Percentiles rank a stretch among this genome's conserved stretches.
Conservation (phyloP, 2,329 filamentous ascomycete genomes). For the Sclerotinia trifoliorum region DNA sequence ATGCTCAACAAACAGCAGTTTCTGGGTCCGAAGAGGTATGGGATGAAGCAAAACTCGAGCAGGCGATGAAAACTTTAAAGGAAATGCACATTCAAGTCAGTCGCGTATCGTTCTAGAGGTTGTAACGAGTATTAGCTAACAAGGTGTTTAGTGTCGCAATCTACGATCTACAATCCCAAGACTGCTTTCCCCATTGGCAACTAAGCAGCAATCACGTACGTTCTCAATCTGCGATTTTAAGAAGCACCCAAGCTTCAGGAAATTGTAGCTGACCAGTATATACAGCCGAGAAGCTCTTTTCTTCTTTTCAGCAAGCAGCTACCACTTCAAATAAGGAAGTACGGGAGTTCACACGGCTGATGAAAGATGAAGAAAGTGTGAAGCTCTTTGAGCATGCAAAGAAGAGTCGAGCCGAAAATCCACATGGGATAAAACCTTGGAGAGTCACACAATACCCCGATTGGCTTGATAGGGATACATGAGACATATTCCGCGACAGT, state of each 20-base stretch:
- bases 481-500: neutral
- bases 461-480: slow-evolving; percentile 47
- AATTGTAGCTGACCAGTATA: slow-evolving; percentile 3
- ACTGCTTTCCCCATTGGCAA: slow-evolving; percentile 52
- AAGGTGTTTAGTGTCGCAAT: slow-evolving; percentile 46
- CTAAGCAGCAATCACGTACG: slow-evolving; percentile 53
- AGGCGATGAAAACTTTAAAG: slow-evolving; percentile 38
- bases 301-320: slow-evolving; percentile 50
- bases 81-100: slow-evolving; percentile 42
- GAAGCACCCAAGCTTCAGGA: neutral
- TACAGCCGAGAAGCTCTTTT: slow-evolving; percentile 52
- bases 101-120: neutral
- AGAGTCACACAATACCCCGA: slow-evolving; percentile 57
- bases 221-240: slow-evolving; percentile 20
- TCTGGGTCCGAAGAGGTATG: slow-evolving; percentile 31
- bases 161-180: slow-evolving; percentile 51
- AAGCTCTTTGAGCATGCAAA: slow-evolving; percentile 53
- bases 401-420: slow-evolving; percentile 54
- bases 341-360: slow-evolving; percentile 42
- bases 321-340: slow-evolving; percentile 51
- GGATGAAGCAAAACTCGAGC: slow-evolving; percentile 39
- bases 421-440: slow-evolving; percentile 59
- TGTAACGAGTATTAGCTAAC: neutral
- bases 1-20: slow-evolving; percentile 5
- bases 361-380: slow-evolving; percentile 35